These are phyloP conservation scores for Boletus rubropictus DNA, from an alignment of 768 basidiomycete genomes.

Conservation along the genomic window DNA sequence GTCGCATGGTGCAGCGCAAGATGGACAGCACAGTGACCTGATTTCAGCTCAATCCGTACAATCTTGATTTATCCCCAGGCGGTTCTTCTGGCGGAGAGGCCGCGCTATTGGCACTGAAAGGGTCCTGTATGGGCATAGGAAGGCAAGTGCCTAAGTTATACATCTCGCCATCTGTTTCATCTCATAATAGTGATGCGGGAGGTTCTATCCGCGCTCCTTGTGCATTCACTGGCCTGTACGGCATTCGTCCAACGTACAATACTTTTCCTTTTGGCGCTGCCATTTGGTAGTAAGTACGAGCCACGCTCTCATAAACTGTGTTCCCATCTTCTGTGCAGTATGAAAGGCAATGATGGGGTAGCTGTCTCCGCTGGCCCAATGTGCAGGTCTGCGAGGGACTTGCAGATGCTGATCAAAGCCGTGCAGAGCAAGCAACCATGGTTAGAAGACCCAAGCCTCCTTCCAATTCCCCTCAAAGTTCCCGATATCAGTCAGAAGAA, in stretches of 20 bases:
- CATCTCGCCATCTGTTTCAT: background rate
- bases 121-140: conserved; percentile 42
- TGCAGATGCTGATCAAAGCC: conserved; percentile 17
- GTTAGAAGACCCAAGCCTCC: conserved; percentile 33
- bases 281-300: conserved; percentile 20
- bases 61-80: conserved; percentile 39
- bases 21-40: background rate
- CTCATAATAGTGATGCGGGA: conserved; percentile 26
- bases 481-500: conserved; percentile 25
- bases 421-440: conserved; percentile 35
- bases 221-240: conserved; percentile 37
- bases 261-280: conserved; percentile 23
- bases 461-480: conserved; percentile 27
- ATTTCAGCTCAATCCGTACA: conserved; percentile 40
- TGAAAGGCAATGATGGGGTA: conserved; percentile 23
- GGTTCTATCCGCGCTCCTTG: conserved; percentile 37
- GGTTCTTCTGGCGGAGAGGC: conserved; percentile 53
- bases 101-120: conserved; percentile 42
- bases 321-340: conserved; percentile 13
- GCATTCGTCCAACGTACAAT: conserved; percentile 35
- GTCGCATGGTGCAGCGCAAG: background rate
- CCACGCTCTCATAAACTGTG: background rate
- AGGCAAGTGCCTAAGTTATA: conserved; percentile 24
- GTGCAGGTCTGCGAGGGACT: conserved; percentile 26
- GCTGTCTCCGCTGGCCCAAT: conserved; percentile 18